Evolutionary conservation across 768 basidiomycete species (phyloP).

Genomic region (Russula foetens): DNA sequence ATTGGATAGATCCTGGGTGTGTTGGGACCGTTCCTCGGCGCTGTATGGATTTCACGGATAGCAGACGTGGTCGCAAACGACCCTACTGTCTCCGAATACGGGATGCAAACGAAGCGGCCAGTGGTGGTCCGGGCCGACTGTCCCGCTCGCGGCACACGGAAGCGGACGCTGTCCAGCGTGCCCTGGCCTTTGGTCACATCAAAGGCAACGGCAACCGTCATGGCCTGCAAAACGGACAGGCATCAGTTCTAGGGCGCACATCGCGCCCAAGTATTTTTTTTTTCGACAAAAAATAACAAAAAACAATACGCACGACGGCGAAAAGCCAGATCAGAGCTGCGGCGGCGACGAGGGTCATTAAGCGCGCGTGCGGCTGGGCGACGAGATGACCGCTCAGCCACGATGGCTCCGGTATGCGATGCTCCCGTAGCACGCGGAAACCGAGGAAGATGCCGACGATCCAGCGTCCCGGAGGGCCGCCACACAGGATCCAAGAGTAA

Average conservation of each 20-base stretch:
- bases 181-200: conserved; percentile 16
- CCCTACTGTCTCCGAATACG: neutral
- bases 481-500: conserved; percentile 21
- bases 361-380: conserved; percentile 10
- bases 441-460: conserved; percentile 18
- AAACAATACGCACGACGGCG: conserved; percentile 8
- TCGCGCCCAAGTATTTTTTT: neutral
- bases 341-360: conserved; percentile 1
- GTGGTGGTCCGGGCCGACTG: neutral
- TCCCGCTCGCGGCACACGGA: neutral
- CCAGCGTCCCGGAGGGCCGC: conserved; percentile 21
- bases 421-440: conserved; percentile 10
- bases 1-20: conserved; percentile 8
- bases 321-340: conserved; percentile 12
- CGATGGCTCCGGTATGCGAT: conserved; percentile 1
- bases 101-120: conserved; percentile 15
- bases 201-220: conserved; percentile 3
- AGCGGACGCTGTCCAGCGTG: conserved; percentile 9
- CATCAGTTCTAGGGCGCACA: neutral
- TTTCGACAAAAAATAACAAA: no score
- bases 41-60: neutral
- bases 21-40: neutral
- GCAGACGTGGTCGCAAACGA: conserved; percentile 5
- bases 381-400: conserved; percentile 15
- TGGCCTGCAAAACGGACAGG: neutral